phyloP scores from a whole-genome alignment of 345 rosid species.

The Turritis glabra region DNA sequence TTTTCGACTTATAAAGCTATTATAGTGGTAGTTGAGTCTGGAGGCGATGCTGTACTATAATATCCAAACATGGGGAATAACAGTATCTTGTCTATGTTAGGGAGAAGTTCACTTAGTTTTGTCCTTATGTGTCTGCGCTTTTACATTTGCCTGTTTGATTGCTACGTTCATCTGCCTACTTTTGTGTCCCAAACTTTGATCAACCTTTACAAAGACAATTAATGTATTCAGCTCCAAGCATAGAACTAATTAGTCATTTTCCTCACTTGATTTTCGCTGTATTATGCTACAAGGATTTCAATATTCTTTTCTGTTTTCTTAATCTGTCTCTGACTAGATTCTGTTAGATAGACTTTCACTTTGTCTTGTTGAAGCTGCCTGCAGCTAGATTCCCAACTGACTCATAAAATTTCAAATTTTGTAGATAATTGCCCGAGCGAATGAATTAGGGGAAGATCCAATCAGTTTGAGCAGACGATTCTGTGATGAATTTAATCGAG shows the following conservation, averaged over 20 bases:
- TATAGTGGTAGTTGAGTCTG: background rate
- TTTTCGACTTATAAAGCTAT: background rate
- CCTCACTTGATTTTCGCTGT: background rate
- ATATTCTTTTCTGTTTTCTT: background rate
- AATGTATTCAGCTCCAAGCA: background rate
- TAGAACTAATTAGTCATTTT: background rate
- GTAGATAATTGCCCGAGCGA: conserved; percentile 91
- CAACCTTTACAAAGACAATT: background rate
- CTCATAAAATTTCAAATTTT: conserved; percentile 43
- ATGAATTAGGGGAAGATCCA: conserved; percentile 87
- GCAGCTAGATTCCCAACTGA: background rate
- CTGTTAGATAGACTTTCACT: background rate
- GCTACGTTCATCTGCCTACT: background rate
- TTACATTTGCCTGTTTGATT: background rate
- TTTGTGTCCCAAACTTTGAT: background rate
- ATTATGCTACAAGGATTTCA: background rate
- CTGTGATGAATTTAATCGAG: conserved; percentile 79
- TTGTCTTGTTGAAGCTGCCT: background rate
- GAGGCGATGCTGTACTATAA: background rate
- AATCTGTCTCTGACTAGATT: background rate
- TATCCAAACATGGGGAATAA: background rate
- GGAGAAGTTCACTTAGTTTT: background rate
- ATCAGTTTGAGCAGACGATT: conserved; percentile 77
- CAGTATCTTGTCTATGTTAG: background rate
- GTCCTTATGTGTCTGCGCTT: background rate